A percentile compares a stretch with the other conserved stretches of the same genome.
Evolutionary conservation across 306 rosid species (phyloP).

Genomic region (Cotoneaster glaucophyllus): DNA sequence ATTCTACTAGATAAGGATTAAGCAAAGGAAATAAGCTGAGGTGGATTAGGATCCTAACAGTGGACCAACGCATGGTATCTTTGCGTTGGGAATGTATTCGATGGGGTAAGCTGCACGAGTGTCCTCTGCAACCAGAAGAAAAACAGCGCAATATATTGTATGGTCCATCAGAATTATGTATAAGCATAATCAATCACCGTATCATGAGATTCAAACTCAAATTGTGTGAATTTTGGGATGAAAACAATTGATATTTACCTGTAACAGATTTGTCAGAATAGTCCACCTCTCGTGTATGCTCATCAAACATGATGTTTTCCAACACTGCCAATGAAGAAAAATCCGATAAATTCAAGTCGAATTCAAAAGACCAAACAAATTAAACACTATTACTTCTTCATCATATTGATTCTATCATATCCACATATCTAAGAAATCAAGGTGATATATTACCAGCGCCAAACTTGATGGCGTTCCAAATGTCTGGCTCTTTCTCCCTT

Average conservation of each 20-base stretch:
- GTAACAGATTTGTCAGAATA: constrained; percentile 75
- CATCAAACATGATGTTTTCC: constrained; percentile 87
- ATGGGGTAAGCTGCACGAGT: constrained; percentile 91
- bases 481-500: constrained; percentile 49
- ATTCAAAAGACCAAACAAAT: neutral
- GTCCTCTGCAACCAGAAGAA: constrained; percentile 47
- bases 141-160: neutral
- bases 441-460: constrained; percentile 37
- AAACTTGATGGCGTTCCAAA: constrained; percentile 55
- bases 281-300: constrained; percentile 73
- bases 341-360: neutral
- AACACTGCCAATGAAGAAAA: constrained; percentile 40
- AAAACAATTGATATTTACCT: constrained; percentile 31
- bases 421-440: neutral
- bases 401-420: neutral
- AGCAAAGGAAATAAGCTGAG: too few relatives aligned
- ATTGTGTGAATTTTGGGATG: neutral
- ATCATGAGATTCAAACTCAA: neutral
- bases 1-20: too few relatives aligned
- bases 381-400: neutral
- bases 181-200: neutral
- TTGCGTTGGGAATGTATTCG: constrained; percentile 81
- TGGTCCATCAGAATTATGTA: neutral
- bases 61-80: constrained; percentile 83
- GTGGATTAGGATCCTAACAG: too few relatives aligned